Percentiles rank a stretch among this genome's conserved stretches.
Evolutionary conservation across 2,329 filamentous ascomycete genomes (phyloP).

Genomic region (Coniella lustricola): DNA sequence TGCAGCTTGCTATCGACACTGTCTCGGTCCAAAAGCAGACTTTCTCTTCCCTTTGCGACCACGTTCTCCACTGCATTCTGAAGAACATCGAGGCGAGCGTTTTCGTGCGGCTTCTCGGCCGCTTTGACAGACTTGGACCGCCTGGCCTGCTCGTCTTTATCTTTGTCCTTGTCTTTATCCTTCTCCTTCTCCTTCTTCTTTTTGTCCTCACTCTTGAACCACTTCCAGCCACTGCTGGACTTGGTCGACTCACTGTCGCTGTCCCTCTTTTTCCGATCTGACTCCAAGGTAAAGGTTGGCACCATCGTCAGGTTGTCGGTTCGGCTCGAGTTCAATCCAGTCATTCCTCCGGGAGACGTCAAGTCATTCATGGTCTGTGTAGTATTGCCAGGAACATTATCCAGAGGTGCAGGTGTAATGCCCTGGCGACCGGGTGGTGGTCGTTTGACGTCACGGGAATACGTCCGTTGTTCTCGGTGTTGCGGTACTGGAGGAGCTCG

Average conservation of each 20-base stretch:
- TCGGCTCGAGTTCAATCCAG: conserved; percentile 57
- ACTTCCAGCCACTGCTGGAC: conserved; percentile 75
- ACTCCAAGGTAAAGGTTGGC: conserved; percentile 55
- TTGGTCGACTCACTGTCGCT: conserved; percentile 61
- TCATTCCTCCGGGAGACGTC: conserved; percentile 58
- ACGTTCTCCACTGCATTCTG: conserved; percentile 77
- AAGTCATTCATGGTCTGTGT: conserved; percentile 56
- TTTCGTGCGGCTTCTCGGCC: conserved; percentile 61
- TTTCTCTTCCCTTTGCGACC: conserved; percentile 66
- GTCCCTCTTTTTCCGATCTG: conserved; percentile 69
- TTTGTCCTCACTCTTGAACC: conserved; percentile 74
- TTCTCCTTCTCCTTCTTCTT: conserved; percentile 63
- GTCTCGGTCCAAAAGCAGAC: conserved; percentile 74
- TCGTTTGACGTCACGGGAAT: conserved; percentile 26
- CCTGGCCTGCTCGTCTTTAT: conserved; percentile 62
- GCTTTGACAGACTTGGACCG: conserved; percentile 57
- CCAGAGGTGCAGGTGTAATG: conserved; percentile 18
- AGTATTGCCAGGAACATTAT: conserved; percentile 27
- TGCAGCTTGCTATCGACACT: conserved; percentile 63
- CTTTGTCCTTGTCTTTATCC: conserved; percentile 45
- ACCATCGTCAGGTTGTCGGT: conserved; percentile 77
- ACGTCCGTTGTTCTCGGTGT: conserved; percentile 22
- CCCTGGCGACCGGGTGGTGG: conserved; percentile 18
- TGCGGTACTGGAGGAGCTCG: conserved; percentile 15
- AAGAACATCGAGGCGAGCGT: conserved; percentile 74